Evolutionary conservation across 208 protist species (phyloP).

Genomic region (Herpetomonas samuelpessoai): DNA sequence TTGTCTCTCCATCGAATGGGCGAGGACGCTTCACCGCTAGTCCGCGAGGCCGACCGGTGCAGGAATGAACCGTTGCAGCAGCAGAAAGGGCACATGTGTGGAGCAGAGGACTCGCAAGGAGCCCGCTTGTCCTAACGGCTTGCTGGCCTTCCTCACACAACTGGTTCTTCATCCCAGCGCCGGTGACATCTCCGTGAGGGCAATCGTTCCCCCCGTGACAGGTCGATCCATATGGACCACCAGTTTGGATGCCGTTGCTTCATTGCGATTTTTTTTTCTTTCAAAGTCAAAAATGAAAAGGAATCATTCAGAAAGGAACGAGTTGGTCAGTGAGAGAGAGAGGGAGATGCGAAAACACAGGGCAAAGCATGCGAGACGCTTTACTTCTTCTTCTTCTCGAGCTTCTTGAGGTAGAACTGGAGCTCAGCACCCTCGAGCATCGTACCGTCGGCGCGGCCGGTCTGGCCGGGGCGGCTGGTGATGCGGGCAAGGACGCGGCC

Average conservation of each 20-base stretch:
- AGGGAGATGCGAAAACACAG: constrained; percentile 5
- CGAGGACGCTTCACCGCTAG: too few relatives aligned
- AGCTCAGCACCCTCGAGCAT: constrained; percentile 99
- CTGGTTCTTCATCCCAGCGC: too few relatives aligned
- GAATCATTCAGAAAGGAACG: background rate
- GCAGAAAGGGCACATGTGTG: too few relatives aligned
- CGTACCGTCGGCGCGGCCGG: constrained; percentile 97
- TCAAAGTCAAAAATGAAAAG: constrained; percentile 9
- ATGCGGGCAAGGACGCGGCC: constrained; percentile 95
- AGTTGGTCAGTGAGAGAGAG: background rate
- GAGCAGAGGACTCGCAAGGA: too few relatives aligned
- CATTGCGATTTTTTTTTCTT: background rate
- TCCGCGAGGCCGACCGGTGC: too few relatives aligned
- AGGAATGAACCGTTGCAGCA: too few relatives aligned
- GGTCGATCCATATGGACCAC: background rate
- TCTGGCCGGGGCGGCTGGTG: constrained; percentile 98
- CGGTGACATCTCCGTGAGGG: too few relatives aligned
- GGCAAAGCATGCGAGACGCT: background rate
- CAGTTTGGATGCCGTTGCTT: background rate
- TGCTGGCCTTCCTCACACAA: too few relatives aligned
- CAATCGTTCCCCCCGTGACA: too few relatives aligned
- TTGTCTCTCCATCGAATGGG: too few relatives aligned
- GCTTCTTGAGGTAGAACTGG: constrained; percentile 99
- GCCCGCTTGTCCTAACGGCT: too few relatives aligned
- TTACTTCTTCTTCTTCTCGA: constrained; percentile 97